Base-by-base conservation (phyloP, 2,329 filamentous ascomycete genomes). In the Sarocladium strictum region DNA sequence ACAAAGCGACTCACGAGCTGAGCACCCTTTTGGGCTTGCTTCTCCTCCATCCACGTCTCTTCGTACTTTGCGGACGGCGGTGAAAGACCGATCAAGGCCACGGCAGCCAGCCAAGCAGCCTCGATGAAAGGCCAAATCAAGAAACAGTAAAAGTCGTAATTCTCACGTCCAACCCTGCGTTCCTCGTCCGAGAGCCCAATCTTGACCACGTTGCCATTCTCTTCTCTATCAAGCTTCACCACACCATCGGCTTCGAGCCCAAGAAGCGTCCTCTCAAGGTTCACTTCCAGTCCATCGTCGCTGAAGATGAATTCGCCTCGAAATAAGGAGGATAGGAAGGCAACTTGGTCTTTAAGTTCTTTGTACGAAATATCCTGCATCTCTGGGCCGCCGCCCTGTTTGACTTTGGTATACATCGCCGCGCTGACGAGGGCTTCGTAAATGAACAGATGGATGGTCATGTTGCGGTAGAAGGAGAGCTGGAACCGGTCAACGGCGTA, bases 91-190 rank as follows among this genome's bases (percentile, higher is more conserved):
- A 96, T 86, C 0, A 97, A 76, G 0, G 89, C 90, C 0, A 97
- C 87, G 0, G 91, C 88, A 11, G 90, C 92, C 1, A 99, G 80
- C 94, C 94, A 99, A 53, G 83, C 87, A 0, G 92, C 88, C 70
- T 99, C 94, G 60, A 97, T 92, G 62, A 99, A 99, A 0, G 94
- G 94, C 94, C 94, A 99, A 59, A 99, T 90, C 19, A 99, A 74
- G 77, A 97, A 99, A 72, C 93, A 97, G 72, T 97, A 97, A 70
- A 99, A 99, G 66, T 99, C 94, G 64, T 89, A 99, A 64, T 97
- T 97, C 69, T 99, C 94, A 35, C 93, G 78, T 1, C 94, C 94
- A 6, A 81, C 84, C 27, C 80, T 77, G 17, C 92, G 80, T 69
- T 99, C 94, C 2, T 80, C 73, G 5, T 88, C 82, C 17, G 88